These are phyloP conservation scores for Helenozyma rhizophorensis DNA, from an alignment of 805 yeast genomes.

Conservation along the genomic window DNA sequence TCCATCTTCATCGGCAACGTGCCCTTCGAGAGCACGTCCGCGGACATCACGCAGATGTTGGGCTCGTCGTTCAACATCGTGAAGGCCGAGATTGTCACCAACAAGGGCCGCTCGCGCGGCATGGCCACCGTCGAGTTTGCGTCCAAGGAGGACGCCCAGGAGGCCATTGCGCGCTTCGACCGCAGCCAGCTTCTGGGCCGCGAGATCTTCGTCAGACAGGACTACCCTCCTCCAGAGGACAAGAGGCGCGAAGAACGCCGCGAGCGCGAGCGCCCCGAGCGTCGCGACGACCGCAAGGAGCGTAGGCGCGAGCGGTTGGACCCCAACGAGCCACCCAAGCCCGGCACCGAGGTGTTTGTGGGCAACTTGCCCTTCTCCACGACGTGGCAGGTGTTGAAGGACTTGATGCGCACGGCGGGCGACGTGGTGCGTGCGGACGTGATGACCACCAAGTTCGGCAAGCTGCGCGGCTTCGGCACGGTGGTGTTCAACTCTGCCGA, in stretches of 20 bases:
- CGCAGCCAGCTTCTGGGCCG: constrained; percentile 66
- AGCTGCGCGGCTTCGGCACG: constrained; percentile 83
- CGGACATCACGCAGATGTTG: constrained; percentile 58
- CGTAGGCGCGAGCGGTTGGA: constrained; percentile 11
- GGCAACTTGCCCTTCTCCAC: constrained; percentile 80
- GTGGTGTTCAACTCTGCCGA: constrained; percentile 64
- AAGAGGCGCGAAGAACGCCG: constrained; percentile 25
- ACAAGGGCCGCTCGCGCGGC: constrained; percentile 78
- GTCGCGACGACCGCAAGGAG: not conserved
- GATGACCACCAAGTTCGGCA: constrained; percentile 58
- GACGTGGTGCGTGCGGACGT: constrained; percentile 80
- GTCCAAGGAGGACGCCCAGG: constrained; percentile 56
- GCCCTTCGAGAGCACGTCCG: constrained; percentile 59
- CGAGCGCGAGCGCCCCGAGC: constrained; percentile 12
- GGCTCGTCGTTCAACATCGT: constrained; percentile 47
- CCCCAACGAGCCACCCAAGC: constrained; percentile 18
- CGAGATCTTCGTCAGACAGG: constrained; percentile 84
- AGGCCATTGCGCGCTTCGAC: constrained; percentile 68
- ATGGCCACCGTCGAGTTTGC: constrained; percentile 89
- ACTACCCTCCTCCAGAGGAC: constrained; percentile 72
- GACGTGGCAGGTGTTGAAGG: constrained; percentile 83
- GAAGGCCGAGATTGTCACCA: constrained; percentile 77
- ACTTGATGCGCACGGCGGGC: constrained; percentile 75
- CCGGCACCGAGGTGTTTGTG: constrained; percentile 62
- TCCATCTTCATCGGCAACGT: constrained; percentile 72